Percentiles rank a stretch among this genome's conserved stretches.
phyloP scores from a whole-genome alignment of 768 basidiomycete genomes.

The Tylopilus plumbeoviolaceoides region DNA sequence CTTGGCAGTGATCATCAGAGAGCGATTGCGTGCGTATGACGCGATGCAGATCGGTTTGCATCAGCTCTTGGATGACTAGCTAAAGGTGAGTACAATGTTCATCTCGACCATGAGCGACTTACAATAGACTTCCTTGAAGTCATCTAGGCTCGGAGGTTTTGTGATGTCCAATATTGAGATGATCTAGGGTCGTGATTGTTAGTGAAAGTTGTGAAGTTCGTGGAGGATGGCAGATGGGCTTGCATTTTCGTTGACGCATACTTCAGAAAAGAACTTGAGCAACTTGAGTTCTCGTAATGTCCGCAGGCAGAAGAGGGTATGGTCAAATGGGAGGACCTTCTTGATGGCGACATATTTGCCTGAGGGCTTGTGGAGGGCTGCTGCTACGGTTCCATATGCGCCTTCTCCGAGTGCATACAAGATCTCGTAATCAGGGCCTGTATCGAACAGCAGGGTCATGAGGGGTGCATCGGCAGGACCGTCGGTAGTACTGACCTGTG shows the following conservation, averaged over 20 bases:
- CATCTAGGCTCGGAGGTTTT: constrained; percentile 68
- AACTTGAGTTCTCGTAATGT: constrained; percentile 92
- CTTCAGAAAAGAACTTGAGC: constrained; percentile 77
- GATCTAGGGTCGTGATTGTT: constrained; percentile 47
- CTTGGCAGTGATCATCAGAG: constrained; percentile 87
- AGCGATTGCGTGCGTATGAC: constrained; percentile 88
- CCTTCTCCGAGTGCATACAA: constrained; percentile 78
- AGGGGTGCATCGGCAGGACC: neutral
- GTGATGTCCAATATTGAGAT: constrained; percentile 91
- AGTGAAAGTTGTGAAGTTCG: neutral
- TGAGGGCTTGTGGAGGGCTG: constrained; percentile 79
- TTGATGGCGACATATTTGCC: constrained; percentile 90
- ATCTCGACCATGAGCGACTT: constrained; percentile 17
- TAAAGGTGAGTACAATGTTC: constrained; percentile 5
- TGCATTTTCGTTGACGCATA: constrained; percentile 79
- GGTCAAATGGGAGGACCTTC: constrained; percentile 93
- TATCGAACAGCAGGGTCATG: constrained; percentile 6
- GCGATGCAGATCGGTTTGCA: constrained; percentile 89
- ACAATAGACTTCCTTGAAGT: constrained; percentile 89
- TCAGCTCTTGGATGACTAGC: constrained; percentile 78
- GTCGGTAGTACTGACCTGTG: constrained; percentile 43
- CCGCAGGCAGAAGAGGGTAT: constrained; percentile 84
- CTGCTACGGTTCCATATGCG: constrained; percentile 87
- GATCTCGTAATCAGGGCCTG: constrained; percentile 71
- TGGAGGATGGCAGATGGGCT: constrained; percentile 10